These are phyloP conservation scores for Alternaria sp. DNA, from an alignment of 2,329 filamentous ascomycete species.

Conservation along the genomic window DNA sequence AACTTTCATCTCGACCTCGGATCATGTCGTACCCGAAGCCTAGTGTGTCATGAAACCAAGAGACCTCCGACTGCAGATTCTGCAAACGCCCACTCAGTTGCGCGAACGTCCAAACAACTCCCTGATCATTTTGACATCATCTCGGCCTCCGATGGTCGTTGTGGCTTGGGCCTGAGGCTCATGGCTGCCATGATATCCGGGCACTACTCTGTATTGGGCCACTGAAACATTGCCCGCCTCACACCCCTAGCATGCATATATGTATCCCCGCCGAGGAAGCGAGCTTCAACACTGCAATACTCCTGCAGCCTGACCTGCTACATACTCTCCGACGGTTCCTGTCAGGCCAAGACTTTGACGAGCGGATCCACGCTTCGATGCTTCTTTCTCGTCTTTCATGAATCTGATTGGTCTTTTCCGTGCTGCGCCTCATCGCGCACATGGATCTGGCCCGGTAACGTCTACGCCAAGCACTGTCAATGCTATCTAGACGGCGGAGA, in stretches of 20 bases:
- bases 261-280: slow-evolving; percentile 5
- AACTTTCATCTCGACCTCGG: slow-evolving; percentile 3
- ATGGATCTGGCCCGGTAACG: slow-evolving; percentile 10
- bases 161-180: slow-evolving; percentile 15
- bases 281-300: slow-evolving; percentile 15
- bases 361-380: slow-evolving; percentile 8
- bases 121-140: slow-evolving; percentile 9
- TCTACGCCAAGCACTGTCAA: slow-evolving; percentile 14
- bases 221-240: slow-evolving; percentile 31
- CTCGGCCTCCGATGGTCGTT: slow-evolving; percentile 1
- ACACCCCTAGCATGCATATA: slow-evolving; percentile 21
- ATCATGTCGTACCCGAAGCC: slow-evolving; percentile 7
- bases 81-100: slow-evolving; percentile 9
- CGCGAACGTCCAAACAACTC: background rate
- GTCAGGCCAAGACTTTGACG: slow-evolving; percentile 30
- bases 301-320: slow-evolving; percentile 29
- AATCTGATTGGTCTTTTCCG: slow-evolving; percentile 20
- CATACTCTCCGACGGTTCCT: slow-evolving; percentile 25
- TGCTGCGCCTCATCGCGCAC: background rate
- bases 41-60: slow-evolving; percentile 9
- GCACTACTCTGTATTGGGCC: slow-evolving; percentile 12
- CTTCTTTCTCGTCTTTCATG: background rate
- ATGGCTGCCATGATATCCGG: slow-evolving; percentile 9
- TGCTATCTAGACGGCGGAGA: slow-evolving; percentile 1
- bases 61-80: slow-evolving; percentile 1